Evolutionary conservation across 2,329 filamentous ascomycete species (phyloP), one percentile per base, ranked within the genome.

Genomic region (Phaeomoniella chlamydospora): DNA sequence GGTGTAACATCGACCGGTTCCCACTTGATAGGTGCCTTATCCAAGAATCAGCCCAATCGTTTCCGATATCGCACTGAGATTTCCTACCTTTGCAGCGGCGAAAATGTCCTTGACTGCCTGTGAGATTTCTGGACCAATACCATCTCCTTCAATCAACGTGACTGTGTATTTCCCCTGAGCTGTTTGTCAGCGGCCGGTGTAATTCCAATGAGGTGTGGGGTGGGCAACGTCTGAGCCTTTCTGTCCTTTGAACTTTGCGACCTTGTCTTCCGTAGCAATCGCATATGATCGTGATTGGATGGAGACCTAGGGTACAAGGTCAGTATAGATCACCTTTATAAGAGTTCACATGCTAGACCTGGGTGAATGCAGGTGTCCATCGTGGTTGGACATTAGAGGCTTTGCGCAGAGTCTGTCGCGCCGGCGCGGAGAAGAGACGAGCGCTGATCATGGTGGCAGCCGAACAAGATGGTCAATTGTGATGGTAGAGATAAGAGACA

Each of bases 81-180:
- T 29, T 60, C 67, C 43, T 67, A 93, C 88, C 62, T 92, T 83
- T 53, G 90, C 90, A 52, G 90, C 90, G 53, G 77, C 72, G 68
- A 94, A 98, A 65, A 98, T 98, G 62, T 94, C 84, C 77, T 96
- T 98, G 56, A 98, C 87, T 35, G 90, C 92, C 65, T 94, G 79
- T 47, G 90, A 78, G 58, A 98, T 98, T 68, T 98, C 88, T 45
- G 90, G 90, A 43, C 90, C 90, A 59, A 98, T 98, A 59, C 90
- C 90, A 57, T 98, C 92, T 65, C 92, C 90, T 73, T 98, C 92
- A 49, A 98, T 98, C 65, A 98, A 71, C 52, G 84, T 88, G 55
- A 98, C 90, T 39, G 83, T 82, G 74, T 80, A 98, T 64, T 90
- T 90, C 56, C 90, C 90, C 85, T 93, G 52, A 41, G 47, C 30